Percentiles rank a stretch among this genome's conserved stretches.
Evolutionary conservation across 2,329 filamentous ascomycete species (phyloP).

Genomic region (Aureobasidium lini): DNA sequence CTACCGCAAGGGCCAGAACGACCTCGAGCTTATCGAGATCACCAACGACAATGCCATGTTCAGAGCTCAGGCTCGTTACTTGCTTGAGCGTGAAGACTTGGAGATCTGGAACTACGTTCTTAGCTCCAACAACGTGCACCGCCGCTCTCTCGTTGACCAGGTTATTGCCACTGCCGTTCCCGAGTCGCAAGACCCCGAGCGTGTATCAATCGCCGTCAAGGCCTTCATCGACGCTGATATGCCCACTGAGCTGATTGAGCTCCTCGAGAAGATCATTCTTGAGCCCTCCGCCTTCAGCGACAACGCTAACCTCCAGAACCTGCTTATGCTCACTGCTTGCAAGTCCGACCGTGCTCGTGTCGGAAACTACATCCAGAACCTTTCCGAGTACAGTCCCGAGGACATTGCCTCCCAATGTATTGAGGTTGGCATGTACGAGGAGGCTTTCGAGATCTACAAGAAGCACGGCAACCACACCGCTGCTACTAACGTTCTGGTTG

Average conservation of each 20-base stretch:
- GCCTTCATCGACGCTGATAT: conserved; percentile 87
- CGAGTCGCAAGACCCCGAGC: conserved; percentile 84
- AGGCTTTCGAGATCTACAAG: conserved; percentile 98
- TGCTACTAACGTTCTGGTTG: conserved; percentile 85
- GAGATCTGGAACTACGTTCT: conserved; percentile 95
- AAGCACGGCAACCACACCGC: conserved; percentile 85
- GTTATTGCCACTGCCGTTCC: conserved; percentile 93
- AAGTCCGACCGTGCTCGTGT: conserved; percentile 93
- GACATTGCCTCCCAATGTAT: conserved; percentile 92
- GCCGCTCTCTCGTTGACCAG: conserved; percentile 89
- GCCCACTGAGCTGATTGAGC: conserved; percentile 88
- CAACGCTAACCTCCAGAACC: conserved; percentile 91
- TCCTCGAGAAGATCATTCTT: conserved; percentile 98
- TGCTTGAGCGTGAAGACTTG: conserved; percentile 78
- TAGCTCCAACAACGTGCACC: conserved; percentile 91
- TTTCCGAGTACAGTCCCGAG: conserved; percentile 81
- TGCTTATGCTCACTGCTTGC: conserved; percentile 91
- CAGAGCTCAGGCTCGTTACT: conserved; percentile 90
- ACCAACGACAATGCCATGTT: conserved; percentile 99
- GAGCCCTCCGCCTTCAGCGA: conserved; percentile 99
- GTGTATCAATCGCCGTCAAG: conserved; percentile 89
- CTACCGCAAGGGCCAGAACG: conserved; percentile 94
- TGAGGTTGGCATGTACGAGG: conserved; percentile 88
- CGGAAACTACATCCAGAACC: conserved; percentile 91
- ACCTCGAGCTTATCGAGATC: conserved; percentile 92